Base-by-base conservation (phyloP, 345 rosid genomes). In the Eucalyptus erythrocorys region DNA sequence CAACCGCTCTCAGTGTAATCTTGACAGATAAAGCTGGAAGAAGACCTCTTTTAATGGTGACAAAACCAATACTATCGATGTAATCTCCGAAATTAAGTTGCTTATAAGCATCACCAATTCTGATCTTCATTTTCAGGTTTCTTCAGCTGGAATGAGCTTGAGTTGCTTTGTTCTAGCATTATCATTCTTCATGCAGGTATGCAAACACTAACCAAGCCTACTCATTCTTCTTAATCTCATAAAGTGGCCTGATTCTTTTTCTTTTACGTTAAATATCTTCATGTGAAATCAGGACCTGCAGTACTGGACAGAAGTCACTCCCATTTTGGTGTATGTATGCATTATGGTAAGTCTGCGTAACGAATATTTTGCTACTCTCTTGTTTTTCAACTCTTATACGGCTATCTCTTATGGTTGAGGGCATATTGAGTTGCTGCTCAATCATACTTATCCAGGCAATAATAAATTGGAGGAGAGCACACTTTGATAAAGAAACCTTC, bases 1-100 rank as follows among this genome's bases (percentile, higher is more conserved):
- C 66, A 37, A 66, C 85, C 6, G 32, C 57, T n/a, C n/a, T 87
- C 8, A 50, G 90, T 7, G 24, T 92, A n/a, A 22, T 90, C 14
- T 55, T 90, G 16, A 90, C 76, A 34, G 94, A 92, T 87, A 89
- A 86, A 87, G 85, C n/a, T 14, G 92, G 94, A 87, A 89, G 94
- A 87, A 59, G 88, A 40, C 87, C 24, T 21, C 64, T 87, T 50
- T 42, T 59, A 10, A 42, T 47, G 80, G 40, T 64, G 24, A 13
- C 2, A 6, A n/a, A 42, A 84, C 32, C 34, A 84, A 49, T 27
- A 14, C 15, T 26, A 42, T 45, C 5, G 49, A 22, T 34, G 17
- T 10, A 87, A 10, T 17, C 12, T 26, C 43, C 15, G 76, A 9
- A 32, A 24, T 15, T 71, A 71, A 66, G 57, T 51, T 34, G 59